These are phyloP conservation scores for Schwanniomyces pseudopolymorphus DNA, from an alignment of 805 yeast genomes.

Conservation along the genomic window DNA sequence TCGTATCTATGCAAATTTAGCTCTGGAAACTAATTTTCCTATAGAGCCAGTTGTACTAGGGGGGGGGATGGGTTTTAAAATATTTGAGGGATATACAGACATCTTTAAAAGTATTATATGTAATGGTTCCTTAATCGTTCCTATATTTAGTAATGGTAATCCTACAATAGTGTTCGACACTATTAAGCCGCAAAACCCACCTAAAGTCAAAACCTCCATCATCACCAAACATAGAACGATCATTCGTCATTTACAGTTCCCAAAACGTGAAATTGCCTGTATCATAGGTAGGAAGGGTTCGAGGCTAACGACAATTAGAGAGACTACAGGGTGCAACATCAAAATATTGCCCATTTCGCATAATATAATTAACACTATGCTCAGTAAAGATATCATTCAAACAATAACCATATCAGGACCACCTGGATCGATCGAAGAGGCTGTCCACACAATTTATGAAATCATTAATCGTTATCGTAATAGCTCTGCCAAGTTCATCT, in stretches of 20 bases:
- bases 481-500: constrained; percentile 4
- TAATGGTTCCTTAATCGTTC: background rate
- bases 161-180: background rate
- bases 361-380: constrained; percentile 1
- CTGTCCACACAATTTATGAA: constrained; percentile 9
- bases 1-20: background rate
- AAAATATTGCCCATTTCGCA: constrained; percentile 16
- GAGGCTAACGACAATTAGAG: constrained; percentile 20
- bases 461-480: constrained; percentile 4
- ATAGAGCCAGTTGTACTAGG: background rate
- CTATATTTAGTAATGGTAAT: background rate
- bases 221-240: background rate
- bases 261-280: constrained; percentile 19
- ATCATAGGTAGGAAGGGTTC: constrained; percentile 26
- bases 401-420: constrained; percentile 7
- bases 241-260: background rate
- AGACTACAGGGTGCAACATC: constrained; percentile 21
- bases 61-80: background rate
- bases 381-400: constrained; percentile 16
- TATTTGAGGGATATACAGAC: background rate
- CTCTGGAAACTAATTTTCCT: background rate
- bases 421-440: constrained; percentile 12
- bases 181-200: background rate
- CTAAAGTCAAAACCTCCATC: background rate
- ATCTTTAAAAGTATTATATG: background rate